These are phyloP conservation scores for Mycena polygramma DNA, from an alignment of 768 basidiomycete species.

Conservation along the genomic window DNA sequence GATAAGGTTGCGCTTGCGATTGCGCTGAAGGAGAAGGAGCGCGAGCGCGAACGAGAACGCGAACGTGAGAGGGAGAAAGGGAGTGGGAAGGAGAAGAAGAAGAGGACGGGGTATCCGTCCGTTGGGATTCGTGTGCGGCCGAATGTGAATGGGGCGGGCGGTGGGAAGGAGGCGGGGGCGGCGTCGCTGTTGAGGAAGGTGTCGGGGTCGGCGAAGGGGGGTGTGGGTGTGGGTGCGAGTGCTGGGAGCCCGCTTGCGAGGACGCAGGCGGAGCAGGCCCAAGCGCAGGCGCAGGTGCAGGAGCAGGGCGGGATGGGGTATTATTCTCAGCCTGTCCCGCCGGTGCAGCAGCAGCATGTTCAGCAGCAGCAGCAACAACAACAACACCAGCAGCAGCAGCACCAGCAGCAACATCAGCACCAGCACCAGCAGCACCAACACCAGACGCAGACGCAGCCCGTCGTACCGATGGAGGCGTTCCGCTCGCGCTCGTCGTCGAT, in stretches of 20 bases:
- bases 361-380: conserved; percentile 18
- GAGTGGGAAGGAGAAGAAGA: conserved; percentile 60
- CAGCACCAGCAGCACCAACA: background rate
- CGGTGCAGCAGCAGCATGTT: conserved; percentile 8
- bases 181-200: conserved; percentile 5
- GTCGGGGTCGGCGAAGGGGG: background rate
- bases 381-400: conserved; percentile 8
- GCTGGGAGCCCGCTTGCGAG: background rate
- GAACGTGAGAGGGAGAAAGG: conserved; percentile 43
- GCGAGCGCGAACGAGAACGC: conserved; percentile 37
- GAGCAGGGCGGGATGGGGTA: conserved; percentile 20
- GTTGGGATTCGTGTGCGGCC: conserved; percentile 39
- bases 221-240: background rate
- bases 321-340: conserved; percentile 24
- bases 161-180: background rate
- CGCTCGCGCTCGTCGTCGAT: conserved; percentile 47
- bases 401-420: conserved; percentile 17
- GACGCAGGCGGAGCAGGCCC: conserved; percentile 9
- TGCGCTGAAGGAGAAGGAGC: conserved; percentile 31
- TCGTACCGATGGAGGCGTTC: conserved; percentile 31
- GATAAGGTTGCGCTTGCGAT: conserved; percentile 12
- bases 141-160: background rate
- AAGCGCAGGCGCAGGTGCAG: conserved; percentile 5
- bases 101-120: conserved; percentile 53
- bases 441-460: conserved; percentile 2